Percentiles rank a stretch among this genome's conserved stretches.
Conservation (phyloP, 352 stramenopile genomes). For the Phytophthora rubi region DNA sequence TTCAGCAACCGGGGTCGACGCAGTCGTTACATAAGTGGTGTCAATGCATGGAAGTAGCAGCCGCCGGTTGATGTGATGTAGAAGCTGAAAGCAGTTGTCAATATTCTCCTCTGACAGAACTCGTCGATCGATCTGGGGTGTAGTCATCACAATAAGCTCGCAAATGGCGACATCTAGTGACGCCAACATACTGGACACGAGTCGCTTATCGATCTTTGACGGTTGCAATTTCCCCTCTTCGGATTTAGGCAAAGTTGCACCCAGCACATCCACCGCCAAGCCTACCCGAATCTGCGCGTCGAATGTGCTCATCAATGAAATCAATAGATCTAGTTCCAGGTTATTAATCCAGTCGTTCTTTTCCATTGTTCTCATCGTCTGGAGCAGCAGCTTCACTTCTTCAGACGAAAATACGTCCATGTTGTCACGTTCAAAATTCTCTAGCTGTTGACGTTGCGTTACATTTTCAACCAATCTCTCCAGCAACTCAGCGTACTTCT, state of each 20-base stretch:
- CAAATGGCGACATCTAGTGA: conserved; percentile 78
- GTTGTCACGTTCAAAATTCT: conserved; percentile 33
- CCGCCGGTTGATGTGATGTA: conserved; percentile 62
- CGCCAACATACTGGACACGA: conserved; percentile 23
- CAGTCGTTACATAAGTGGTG: conserved; percentile 46
- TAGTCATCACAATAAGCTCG: conserved; percentile 77
- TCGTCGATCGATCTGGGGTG: conserved; percentile 67
- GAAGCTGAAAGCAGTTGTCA: conserved; percentile 76
- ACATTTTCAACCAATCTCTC: conserved; percentile 47
- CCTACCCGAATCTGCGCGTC: conserved; percentile 75
- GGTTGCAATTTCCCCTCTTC: conserved; percentile 7
- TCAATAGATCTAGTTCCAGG: conserved; percentile 58
- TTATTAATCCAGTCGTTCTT: conserved; percentile 69
- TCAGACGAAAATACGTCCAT: conserved; percentile 52
- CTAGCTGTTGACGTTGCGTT: conserved; percentile 41
- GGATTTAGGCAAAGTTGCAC: conserved; percentile 41
- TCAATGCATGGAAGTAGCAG: conserved; percentile 79
- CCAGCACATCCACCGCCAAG: conserved; percentile 63
- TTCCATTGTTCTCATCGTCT: conserved; percentile 72
- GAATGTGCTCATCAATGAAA: conserved; percentile 58
- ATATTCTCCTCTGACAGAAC: conserved; percentile 85
- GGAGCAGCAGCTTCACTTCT: conserved; percentile 71
- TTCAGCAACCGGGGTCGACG: conserved; percentile 20
- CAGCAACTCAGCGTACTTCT: conserved; percentile 71
- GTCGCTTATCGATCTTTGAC: conserved; percentile 17